Percentiles rank a stretch among this genome's conserved stretches.
phyloP scores from a whole-genome alignment of 805 yeast species.

The Candida gorgasii region DNA sequence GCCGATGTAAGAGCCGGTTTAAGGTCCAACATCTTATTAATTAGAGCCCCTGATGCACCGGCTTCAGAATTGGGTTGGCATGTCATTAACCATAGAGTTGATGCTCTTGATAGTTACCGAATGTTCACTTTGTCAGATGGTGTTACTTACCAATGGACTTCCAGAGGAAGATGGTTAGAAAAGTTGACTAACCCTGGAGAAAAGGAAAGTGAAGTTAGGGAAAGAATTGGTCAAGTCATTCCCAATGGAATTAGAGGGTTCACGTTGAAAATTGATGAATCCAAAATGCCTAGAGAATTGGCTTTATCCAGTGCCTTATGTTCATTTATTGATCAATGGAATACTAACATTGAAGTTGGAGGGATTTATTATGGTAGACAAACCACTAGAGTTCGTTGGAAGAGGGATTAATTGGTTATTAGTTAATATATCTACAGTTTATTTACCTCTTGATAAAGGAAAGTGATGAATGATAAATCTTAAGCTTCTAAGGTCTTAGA shows the following conservation, averaged over 20 bases:
- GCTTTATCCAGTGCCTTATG: slow-evolving; percentile 61
- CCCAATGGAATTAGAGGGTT: slow-evolving; percentile 58
- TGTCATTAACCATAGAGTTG: slow-evolving; percentile 57
- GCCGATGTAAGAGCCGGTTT: slow-evolving; percentile 62
- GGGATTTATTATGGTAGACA: slow-evolving; percentile 62
- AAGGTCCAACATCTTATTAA: slow-evolving; percentile 57
- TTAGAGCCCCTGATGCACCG: slow-evolving; percentile 50
- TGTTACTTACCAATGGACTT: slow-evolving; percentile 64
- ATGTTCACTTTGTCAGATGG: slow-evolving; percentile 64
- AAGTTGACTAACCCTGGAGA: slow-evolving; percentile 60
- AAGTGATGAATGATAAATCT: no score
- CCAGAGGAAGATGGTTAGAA: slow-evolving; percentile 58
- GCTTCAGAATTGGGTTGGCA: slow-evolving; percentile 66
- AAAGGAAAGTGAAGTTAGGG: slow-evolving; percentile 62
- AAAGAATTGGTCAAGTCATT: slow-evolving; percentile 59
- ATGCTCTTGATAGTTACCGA: slow-evolving; percentile 61
- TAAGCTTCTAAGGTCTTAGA: no score
- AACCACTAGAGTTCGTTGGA: slow-evolving; percentile 53
- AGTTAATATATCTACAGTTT: background rate
- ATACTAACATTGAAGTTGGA: slow-evolving; percentile 59
- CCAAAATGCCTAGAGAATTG: slow-evolving; percentile 56
- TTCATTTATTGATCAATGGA: slow-evolving; percentile 69
- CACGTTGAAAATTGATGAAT: slow-evolving; percentile 53
- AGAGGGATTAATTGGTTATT: slow-evolving; percentile 44
- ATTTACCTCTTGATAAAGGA: background rate